Evolutionary conservation across 2,329 filamentous ascomycete species (phyloP).

Genomic region (Phoma herbarum): DNA sequence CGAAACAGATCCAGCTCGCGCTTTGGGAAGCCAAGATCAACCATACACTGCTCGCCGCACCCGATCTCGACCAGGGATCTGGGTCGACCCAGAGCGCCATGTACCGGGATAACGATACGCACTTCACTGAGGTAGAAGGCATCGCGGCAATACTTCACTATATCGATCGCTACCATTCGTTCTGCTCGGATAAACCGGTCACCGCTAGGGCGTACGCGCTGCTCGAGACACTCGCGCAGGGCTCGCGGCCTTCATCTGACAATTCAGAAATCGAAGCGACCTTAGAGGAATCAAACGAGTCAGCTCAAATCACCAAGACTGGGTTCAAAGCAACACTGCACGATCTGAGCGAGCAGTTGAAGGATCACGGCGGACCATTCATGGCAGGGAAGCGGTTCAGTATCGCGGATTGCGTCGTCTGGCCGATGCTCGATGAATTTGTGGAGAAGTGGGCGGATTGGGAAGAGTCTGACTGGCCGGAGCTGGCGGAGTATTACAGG

Average conservation of each 20-base stretch:
- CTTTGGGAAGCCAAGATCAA: slow-evolving; percentile 39
- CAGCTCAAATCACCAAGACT: neutral
- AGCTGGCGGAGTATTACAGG: slow-evolving; percentile 39
- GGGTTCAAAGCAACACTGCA: slow-evolving; percentile 28
- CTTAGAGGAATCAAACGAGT: neutral
- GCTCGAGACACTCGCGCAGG: slow-evolving; percentile 22
- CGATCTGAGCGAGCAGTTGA: slow-evolving; percentile 33
- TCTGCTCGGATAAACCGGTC: slow-evolving; percentile 30
- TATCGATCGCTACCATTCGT: slow-evolving; percentile 43
- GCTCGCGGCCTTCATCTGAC: neutral
- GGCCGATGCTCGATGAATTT: slow-evolving; percentile 45
- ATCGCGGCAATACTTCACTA: slow-evolving; percentile 44
- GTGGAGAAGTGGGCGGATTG: slow-evolving; percentile 34
- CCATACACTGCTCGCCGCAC: slow-evolving; percentile 29
- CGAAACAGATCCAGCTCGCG: slow-evolving; percentile 45
- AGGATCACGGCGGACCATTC: slow-evolving; percentile 32
- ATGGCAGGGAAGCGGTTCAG: slow-evolving; percentile 44
- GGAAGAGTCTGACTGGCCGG: slow-evolving; percentile 30
- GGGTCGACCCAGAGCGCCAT: slow-evolving; percentile 29
- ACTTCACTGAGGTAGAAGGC: slow-evolving; percentile 44
- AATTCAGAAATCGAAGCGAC: neutral
- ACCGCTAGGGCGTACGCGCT: slow-evolving; percentile 34
- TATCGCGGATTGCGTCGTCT: slow-evolving; percentile 46
- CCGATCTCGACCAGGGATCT: slow-evolving; percentile 29
- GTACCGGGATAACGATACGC: slow-evolving; percentile 47